Evolutionary conservation across 2,329 filamentous ascomycete genomes (phyloP).

Genomic region (Ilyonectria sp.): DNA sequence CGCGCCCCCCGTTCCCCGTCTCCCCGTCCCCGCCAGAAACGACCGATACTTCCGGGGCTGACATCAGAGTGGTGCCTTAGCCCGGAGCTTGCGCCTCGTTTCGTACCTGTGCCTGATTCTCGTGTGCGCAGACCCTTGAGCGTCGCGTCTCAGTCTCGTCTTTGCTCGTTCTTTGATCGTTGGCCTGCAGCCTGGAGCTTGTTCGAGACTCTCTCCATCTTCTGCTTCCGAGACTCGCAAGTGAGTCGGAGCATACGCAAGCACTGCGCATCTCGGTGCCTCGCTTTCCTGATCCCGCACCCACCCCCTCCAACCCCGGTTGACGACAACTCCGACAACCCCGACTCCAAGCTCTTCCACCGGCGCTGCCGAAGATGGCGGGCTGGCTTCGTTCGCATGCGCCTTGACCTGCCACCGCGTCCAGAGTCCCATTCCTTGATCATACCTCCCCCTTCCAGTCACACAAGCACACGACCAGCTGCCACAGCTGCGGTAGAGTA

Average conservation of each 20-base stretch:
- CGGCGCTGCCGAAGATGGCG: conserved; percentile 51
- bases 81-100: conserved; percentile 30
- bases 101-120: conserved; percentile 16
- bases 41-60: conserved; percentile 48
- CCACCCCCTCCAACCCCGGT: conserved; percentile 29
- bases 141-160: conserved; percentile 4
- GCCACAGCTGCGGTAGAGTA: conserved; percentile 28
- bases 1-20: conserved; percentile 24
- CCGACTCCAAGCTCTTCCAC: conserved; percentile 32
- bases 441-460: conserved; percentile 9
- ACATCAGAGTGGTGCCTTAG: conserved; percentile 32
- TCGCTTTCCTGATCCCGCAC: conserved; percentile 32
- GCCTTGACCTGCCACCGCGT: conserved; percentile 43
- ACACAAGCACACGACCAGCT: conserved; percentile 19
- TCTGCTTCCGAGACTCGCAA: conserved; percentile 29
- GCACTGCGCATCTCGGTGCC: conserved; percentile 28
- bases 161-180: conserved; percentile 22
- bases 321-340: conserved; percentile 30
- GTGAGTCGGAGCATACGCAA: conserved; percentile 26
- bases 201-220: conserved; percentile 15
- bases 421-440: conserved; percentile 27
- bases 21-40: conserved; percentile 29
- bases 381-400: conserved; percentile 45
- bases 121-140: conserved; percentile 9
- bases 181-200: conserved; percentile 29